phyloP scores from a whole-genome alignment of 345 rosid species.

The Rhodamnia rubescens region DNA sequence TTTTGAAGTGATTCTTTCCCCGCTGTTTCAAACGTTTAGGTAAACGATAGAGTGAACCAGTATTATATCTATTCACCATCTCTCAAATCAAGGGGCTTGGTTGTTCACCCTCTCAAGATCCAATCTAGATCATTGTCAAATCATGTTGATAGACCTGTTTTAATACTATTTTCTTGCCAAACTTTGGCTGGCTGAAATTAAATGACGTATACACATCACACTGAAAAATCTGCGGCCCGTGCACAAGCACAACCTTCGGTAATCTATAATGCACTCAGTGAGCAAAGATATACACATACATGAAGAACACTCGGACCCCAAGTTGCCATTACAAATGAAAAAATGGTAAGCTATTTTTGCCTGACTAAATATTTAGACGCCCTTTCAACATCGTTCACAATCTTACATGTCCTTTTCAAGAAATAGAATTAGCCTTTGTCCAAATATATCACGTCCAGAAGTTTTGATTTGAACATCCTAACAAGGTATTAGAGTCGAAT shows the following conservation, averaged over 20 bases:
- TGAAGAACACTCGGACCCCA: neutral
- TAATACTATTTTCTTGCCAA: neutral
- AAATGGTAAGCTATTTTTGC: neutral
- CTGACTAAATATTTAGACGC: neutral
- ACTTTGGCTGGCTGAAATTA: neutral
- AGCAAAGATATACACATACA: no score
- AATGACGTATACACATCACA: neutral
- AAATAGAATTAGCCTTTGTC: neutral
- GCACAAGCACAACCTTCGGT: neutral
- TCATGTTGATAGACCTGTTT: neutral
- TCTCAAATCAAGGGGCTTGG: neutral
- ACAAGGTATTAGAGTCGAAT: accelerated
- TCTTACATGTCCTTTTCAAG: neutral
- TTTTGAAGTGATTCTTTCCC: no score
- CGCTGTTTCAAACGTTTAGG: neutral
- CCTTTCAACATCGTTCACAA: accelerated
- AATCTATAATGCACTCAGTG: neutral
- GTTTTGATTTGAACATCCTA: neutral
- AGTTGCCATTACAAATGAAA: neutral
- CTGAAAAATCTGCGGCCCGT: no score
- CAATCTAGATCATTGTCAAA: neutral
- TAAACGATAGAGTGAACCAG: neutral
- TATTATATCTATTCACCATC: neutral
- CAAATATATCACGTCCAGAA: accelerated
- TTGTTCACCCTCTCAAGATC: neutral